A percentile compares a stretch with the other conserved stretches of the same genome.
These are phyloP conservation scores for Globisporangium abappressorium DNA, from an alignment of 352 stramenopile species.

Conservation along the genomic window DNA sequence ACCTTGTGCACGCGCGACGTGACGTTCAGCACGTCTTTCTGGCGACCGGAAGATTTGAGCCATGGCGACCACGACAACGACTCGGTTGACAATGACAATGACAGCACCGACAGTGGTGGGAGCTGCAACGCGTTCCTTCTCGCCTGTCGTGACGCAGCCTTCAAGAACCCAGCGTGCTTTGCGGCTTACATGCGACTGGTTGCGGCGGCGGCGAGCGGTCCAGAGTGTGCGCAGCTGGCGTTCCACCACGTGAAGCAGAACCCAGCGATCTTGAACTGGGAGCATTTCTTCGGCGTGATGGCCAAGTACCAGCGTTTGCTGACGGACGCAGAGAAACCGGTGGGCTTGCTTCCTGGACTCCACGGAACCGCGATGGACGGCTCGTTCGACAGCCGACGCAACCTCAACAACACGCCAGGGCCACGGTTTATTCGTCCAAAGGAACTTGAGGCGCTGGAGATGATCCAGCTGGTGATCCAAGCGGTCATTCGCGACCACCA, in stretches of 20 bases:
- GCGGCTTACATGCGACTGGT: conserved; percentile 76
- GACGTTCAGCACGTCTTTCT: conserved; percentile 63
- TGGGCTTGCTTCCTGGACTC: conserved; percentile 30
- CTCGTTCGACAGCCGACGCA: conserved; percentile 15
- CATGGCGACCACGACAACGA: conserved; percentile 26
- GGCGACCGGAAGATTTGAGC: conserved; percentile 37
- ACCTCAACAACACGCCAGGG: conserved; percentile 27
- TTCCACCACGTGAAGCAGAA: conserved; percentile 89
- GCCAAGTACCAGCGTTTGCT: conserved; percentile 81
- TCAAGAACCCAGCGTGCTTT: conserved; percentile 74
- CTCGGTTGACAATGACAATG: conserved; percentile 30
- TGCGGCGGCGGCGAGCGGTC: conserved; percentile 56
- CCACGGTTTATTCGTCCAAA: conserved; percentile 77
- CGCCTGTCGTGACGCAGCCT: conserved; percentile 64
- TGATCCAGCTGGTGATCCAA: conserved; percentile 79
- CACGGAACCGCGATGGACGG: conserved; percentile 11
- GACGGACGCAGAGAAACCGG: conserved; percentile 63
- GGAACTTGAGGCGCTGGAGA: conserved; percentile 78
- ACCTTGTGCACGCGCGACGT: conserved; percentile 54
- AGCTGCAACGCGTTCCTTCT: conserved; percentile 67
- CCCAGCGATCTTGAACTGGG: conserved; percentile 71
- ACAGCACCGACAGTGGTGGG: conserved; percentile 28
- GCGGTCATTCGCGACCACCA: conserved; percentile 70
- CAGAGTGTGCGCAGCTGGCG: conserved; percentile 67
- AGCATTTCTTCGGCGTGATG: conserved; percentile 85